Conservation (phyloP, 495 filamentous ascomycete species). For the Neurospora sp. region DNA sequence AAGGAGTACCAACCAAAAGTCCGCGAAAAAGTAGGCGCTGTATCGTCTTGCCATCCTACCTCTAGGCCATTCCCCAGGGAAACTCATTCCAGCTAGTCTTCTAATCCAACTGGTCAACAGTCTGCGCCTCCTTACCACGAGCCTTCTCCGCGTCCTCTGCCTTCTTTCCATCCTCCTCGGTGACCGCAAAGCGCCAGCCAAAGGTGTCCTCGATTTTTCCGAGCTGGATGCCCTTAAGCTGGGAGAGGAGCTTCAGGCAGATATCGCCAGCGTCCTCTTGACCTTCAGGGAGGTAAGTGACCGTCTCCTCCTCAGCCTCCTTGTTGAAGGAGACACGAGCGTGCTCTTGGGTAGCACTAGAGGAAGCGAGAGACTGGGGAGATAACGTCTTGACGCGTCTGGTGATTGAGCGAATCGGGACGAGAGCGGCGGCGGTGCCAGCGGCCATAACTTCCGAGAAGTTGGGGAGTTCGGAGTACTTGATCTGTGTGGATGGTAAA, state of each 20-base stretch:
- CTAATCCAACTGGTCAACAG: not conserved
- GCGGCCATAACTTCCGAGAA: slow-evolving; percentile 87
- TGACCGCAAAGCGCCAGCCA: slow-evolving; percentile 57
- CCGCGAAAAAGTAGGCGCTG: not conserved
- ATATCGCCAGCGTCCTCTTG: slow-evolving; percentile 61
- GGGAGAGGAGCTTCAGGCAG: slow-evolving; percentile 57
- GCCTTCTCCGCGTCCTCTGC: slow-evolving; percentile 9
- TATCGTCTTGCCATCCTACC: not conserved
- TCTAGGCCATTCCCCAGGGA: not conserved
- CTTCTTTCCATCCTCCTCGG: slow-evolving; percentile 35
- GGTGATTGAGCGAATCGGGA: slow-evolving; percentile 82
- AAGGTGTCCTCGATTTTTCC: slow-evolving; percentile 67
- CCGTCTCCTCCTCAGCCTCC: slow-evolving; percentile 41
- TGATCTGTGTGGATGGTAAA: slow-evolving; percentile 41
- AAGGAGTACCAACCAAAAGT: too few species aligned
- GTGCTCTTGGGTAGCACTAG: slow-evolving; percentile 1
- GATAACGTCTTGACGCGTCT: slow-evolving; percentile 39
- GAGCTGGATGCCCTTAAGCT: slow-evolving; percentile 73
- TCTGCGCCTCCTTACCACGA: not conserved
- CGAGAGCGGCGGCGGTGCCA: slow-evolving; percentile 83
- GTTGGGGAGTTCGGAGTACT: slow-evolving; percentile 62
- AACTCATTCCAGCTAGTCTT: not conserved
- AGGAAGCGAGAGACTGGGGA: slow-evolving; percentile 21
- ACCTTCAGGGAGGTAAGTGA: slow-evolving; percentile 50
- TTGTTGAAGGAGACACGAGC: not conserved